Conservation (phyloP, 306 rosid species). For the Trifolium fragiferum region DNA sequence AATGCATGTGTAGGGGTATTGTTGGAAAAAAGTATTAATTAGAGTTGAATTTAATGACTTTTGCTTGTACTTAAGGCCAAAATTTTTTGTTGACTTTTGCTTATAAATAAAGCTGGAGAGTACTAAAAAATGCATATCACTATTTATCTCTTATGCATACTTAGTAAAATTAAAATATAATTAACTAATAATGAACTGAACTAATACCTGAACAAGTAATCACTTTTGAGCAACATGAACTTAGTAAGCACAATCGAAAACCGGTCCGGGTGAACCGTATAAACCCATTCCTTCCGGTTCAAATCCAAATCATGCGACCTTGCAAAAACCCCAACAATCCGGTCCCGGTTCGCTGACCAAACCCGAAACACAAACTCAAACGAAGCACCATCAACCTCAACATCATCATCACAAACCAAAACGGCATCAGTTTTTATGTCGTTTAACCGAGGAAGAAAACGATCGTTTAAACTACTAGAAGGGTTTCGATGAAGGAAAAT, state of each 20-base stretch:
- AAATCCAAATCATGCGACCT: conserved; percentile 81
- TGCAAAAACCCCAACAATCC: conserved; percentile 72
- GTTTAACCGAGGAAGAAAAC: conserved; percentile 68
- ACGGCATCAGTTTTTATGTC: conserved; percentile 66
- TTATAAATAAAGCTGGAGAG: too few relatives aligned
- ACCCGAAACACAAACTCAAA: conserved; percentile 67
- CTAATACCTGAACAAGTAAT: conserved; percentile 52
- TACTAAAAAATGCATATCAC: too few relatives aligned
- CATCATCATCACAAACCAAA: conserved; percentile 85
- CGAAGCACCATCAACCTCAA: conserved; percentile 62
- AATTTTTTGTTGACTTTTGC: too few relatives aligned
- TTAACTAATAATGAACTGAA: too few relatives aligned
- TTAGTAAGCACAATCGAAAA: conserved; percentile 85
- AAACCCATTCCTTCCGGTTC: conserved; percentile 70
- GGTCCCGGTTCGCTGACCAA: conserved; percentile 59
- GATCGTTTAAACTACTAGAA: conserved; percentile 67
- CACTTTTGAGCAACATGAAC: conserved; percentile 61
- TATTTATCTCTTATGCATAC: too few relatives aligned
- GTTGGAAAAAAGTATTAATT: too few relatives aligned
- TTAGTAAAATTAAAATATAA: too few relatives aligned
- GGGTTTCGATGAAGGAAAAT: conserved; percentile 58
- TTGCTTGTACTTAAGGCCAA: too few relatives aligned
- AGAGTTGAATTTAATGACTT: too few relatives aligned
- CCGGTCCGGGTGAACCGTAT: conserved; percentile 79
- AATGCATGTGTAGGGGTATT: too few relatives aligned